Evolutionary conservation across 768 basidiomycete species (phyloP), one percentile per base, ranked within the genome.

Genomic region (Leccinum disarticulatum): DNA sequence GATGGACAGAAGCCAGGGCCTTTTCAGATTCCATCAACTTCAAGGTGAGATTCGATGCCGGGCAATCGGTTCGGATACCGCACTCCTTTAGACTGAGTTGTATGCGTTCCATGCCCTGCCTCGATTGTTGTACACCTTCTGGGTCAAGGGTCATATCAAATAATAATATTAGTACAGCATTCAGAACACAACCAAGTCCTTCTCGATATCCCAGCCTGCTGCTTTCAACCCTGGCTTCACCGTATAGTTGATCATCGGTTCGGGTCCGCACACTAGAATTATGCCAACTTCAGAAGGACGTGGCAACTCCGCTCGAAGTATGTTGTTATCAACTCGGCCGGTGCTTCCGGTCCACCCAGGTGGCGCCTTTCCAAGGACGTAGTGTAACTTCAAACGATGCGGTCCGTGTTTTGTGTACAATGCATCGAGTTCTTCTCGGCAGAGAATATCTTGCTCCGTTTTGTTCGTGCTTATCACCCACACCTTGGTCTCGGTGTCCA

Each of bases 1-100:
- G 97, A 31, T 99, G 97, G 97, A 95, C 96, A 15, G 97, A 99
- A 73, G 95, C 96, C 3, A 97, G 95, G 73, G 97, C 98, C 2
- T 81, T 98, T 2, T 94, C 93, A 0, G 97, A 99, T 70, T 91
- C 92, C 64, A 87, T 98, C 61, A 91, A 88, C 59, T 79, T 96
- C 70, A 95, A 97, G 79, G 95, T 92, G 61, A 57, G 75, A 61
- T 9, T 36, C 1, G 11, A 15, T 19, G 27, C 15, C 6, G 13
- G 3, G 2, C 6, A 31, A 61, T 11, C 14, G 9, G 6, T 46
- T 22, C 22, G 22, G 19, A 27, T 17, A 14, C 27, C 27, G 4
- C 4, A 28, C 27, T 28, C 27, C 27, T 28, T 28, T 6, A 33
- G 31, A 11, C 31, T 11, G 31, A 31, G 11, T 31, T 31, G 4